Percentiles rank a stretch among this genome's conserved stretches.
Conservation (phyloP, 352 stramenopile genomes). For the Phytophthora hybrid region DNA sequence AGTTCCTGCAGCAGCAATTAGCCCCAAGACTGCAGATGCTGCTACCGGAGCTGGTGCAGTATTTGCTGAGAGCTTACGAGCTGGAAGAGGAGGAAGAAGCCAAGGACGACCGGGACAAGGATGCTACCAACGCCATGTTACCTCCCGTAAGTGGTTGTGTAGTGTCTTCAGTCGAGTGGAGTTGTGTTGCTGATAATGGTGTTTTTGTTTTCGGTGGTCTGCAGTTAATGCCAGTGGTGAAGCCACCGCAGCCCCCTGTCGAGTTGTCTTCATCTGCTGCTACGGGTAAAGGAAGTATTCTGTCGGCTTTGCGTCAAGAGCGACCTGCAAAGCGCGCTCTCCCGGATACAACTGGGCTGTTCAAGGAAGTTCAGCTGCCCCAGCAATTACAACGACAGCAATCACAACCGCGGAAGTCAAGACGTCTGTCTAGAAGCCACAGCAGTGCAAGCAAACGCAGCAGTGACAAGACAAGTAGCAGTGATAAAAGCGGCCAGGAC, state of each 20-base stretch:
- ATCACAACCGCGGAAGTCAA: conserved; percentile 29
- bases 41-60: conserved; percentile 58
- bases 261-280: conserved; percentile 5
- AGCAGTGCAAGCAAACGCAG: conserved; percentile 14
- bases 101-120: conserved; percentile 9
- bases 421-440: conserved; percentile 27
- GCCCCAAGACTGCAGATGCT: conserved; percentile 48
- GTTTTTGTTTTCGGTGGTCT: not conserved
- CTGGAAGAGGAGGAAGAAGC: conserved; percentile 52
- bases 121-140: conserved; percentile 17
- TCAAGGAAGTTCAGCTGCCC: conserved; percentile 56
- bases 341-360: conserved; percentile 39
- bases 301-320: conserved; percentile 73
- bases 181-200: not conserved
- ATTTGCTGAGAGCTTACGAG: conserved; percentile 65
- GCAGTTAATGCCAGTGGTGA: conserved; percentile 33
- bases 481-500: conserved; percentile 9
- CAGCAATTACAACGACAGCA: conserved; percentile 37
- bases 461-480: conserved; percentile 3
- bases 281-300: conserved; percentile 39
- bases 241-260: conserved; percentile 16
- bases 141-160: conserved; percentile 19
- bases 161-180: not conserved
- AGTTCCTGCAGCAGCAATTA: conserved; percentile 68
- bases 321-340: conserved; percentile 53